These are phyloP conservation scores for Ophiognomonia clavigignenti-juglandacearum DNA, from an alignment of 2,329 filamentous ascomycete genomes.

Conservation along the genomic window DNA sequence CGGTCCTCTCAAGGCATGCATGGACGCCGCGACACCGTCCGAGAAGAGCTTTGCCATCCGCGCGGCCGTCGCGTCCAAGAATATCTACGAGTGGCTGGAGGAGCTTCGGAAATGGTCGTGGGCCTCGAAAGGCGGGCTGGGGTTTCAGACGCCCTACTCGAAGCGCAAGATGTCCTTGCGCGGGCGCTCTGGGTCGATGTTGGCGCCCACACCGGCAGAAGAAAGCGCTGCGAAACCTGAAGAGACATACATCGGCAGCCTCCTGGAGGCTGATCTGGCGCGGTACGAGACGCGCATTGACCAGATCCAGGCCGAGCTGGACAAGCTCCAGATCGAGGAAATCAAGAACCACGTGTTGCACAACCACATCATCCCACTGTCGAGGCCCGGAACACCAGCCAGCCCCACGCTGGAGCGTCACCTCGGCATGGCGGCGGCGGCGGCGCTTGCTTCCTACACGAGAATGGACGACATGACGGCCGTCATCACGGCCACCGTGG, in stretches of 20 bases:
- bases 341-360: constrained; percentile 84
- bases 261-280: constrained; percentile 59
- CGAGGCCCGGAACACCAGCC: constrained; percentile 44
- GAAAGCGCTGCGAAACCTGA: constrained; percentile 20
- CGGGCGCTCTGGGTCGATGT: constrained; percentile 17
- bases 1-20: constrained; percentile 50
- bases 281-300: constrained; percentile 69
- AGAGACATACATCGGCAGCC: constrained; percentile 60
- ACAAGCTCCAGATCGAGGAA: constrained; percentile 72
- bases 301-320: constrained; percentile 65
- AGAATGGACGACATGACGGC: constrained; percentile 86
- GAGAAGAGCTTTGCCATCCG: constrained; percentile 69
- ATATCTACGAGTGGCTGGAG: constrained; percentile 69
- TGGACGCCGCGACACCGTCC: constrained; percentile 56
- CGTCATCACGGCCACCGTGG: constrained; percentile 81
- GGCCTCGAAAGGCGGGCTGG: constrained; percentile 45
- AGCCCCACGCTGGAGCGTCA: constrained; percentile 30
- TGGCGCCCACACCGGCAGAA: constrained; percentile 17
- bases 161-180: constrained; percentile 31
- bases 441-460: constrained; percentile 49
- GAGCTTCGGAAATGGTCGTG: constrained; percentile 61
- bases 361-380: constrained; percentile 66
- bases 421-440: constrained; percentile 34
- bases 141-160: constrained; percentile 46
- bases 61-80: constrained; percentile 65